A percentile compares a stretch with the other conserved stretches of the same genome.
phyloP scores from a whole-genome alignment of 148 eudicot genomes.

The Camellia japonica region DNA sequence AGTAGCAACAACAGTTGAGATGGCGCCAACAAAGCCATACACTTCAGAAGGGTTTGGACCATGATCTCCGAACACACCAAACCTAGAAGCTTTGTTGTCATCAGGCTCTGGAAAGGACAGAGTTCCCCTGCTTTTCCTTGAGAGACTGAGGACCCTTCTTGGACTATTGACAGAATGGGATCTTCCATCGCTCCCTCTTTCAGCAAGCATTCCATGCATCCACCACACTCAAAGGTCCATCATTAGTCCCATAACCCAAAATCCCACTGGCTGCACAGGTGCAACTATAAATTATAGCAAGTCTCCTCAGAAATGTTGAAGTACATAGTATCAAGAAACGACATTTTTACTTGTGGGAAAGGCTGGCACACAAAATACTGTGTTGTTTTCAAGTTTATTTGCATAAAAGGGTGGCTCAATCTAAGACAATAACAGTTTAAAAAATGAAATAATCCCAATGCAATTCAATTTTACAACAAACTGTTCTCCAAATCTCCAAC shows the following conservation, averaged over 20 bases:
- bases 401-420: no score
- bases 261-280: background rate
- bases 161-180: slow-evolving; percentile 74
- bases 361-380: background rate
- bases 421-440: no score
- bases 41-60: slow-evolving; percentile 91
- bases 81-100: slow-evolving; percentile 46
- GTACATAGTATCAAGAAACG: background rate
- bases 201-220: background rate
- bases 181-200: slow-evolving; percentile 44
- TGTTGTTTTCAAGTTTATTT: background rate
- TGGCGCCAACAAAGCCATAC: slow-evolving; percentile 90
- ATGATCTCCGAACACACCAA: slow-evolving; percentile 73
- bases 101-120: slow-evolving; percentile 43
- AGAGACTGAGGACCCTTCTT: slow-evolving; percentile 74
- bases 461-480: no score
- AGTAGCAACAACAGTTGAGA: slow-evolving; percentile 78
- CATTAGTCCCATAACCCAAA: background rate
- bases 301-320: no score
- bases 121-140: slow-evolving; percentile 57
- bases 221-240: background rate
- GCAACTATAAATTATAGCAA: background rate
- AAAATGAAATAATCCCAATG: no score
- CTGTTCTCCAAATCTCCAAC: no score
- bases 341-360: background rate